phyloP scores from a whole-genome alignment of 495 filamentous ascomycete species.

The Penicillium coprophilum region DNA sequence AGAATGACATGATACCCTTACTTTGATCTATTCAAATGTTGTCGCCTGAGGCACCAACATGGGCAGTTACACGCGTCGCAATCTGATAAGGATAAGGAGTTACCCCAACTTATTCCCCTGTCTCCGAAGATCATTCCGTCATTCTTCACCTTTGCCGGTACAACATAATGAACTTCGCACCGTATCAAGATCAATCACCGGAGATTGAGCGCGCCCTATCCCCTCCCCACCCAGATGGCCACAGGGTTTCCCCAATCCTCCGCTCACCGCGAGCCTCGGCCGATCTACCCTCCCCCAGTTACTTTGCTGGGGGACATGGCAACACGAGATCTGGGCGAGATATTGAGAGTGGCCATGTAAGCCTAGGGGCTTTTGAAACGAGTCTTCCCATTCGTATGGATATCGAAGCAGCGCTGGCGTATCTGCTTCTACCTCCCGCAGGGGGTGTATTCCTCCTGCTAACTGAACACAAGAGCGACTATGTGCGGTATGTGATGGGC shows the following conservation, averaged over 20 bases:
- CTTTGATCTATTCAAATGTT: slow-evolving; percentile 6
- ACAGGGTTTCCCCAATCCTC: slow-evolving; percentile 48
- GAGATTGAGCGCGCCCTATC: slow-evolving; percentile 73
- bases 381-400: slow-evolving; percentile 80
- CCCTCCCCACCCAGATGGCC: slow-evolving; percentile 52
- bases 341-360: slow-evolving; percentile 57
- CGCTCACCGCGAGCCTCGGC: slow-evolving; percentile 42
- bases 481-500: slow-evolving; percentile 71
- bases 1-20: slow-evolving; percentile 25
- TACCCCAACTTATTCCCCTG: slow-evolving; percentile 14
- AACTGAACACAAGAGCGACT: slow-evolving; percentile 91
- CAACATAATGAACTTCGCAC: slow-evolving; percentile 81
- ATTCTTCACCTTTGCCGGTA: slow-evolving; percentile 6
- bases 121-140: not conserved
- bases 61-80: slow-evolving; percentile 13
- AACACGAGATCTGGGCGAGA: slow-evolving; percentile 41
- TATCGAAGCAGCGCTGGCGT: slow-evolving; percentile 88
- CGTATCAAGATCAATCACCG: slow-evolving; percentile 86
- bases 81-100: slow-evolving; percentile 30
- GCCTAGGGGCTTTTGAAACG: slow-evolving; percentile 72
- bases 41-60: slow-evolving; percentile 20
- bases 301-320: slow-evolving; percentile 38
- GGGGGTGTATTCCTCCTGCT: slow-evolving; percentile 83
- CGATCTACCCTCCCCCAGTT: slow-evolving; percentile 43
- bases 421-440: slow-evolving; percentile 80